Conservation (phyloP, 208 protist genomes). For the Crithidia fasciculata region DNA sequence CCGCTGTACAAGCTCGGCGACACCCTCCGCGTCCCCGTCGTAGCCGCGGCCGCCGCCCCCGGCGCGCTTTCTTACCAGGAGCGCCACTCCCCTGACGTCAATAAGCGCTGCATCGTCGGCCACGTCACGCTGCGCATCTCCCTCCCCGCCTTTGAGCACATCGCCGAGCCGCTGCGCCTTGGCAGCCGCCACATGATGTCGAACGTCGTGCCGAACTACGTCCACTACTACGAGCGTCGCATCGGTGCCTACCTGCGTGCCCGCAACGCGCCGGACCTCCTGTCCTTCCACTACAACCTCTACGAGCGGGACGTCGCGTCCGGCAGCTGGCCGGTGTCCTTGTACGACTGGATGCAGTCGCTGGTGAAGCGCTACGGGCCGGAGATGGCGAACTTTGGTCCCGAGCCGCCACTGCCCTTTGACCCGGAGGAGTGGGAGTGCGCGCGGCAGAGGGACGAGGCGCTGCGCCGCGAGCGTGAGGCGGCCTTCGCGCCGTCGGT, state of each 20-base stretch:
- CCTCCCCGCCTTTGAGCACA: conserved; percentile 66
- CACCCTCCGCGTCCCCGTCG: conserved; percentile 61
- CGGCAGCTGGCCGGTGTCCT: conserved; percentile 62
- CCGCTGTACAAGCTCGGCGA: conserved; percentile 63
- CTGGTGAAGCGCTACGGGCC: conserved; percentile 56
- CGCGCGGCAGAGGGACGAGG: conserved; percentile 19
- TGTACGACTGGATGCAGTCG: conserved; percentile 65
- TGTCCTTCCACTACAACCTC: conserved; percentile 71
- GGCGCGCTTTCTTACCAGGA: conserved; percentile 12
- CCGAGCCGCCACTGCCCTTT: conserved; percentile 56
- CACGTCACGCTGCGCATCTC: conserved; percentile 66
- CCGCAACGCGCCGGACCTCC: conserved; percentile 46
- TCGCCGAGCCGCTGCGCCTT: conserved; percentile 61
- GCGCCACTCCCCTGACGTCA: conserved; percentile 10
- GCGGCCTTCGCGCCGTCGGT: conserved; percentile 19
- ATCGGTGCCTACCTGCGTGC: conserved; percentile 59
- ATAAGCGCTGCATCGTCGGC: conserved; percentile 49
- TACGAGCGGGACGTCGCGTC: conserved; percentile 83
- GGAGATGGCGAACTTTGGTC: conserved; percentile 38
- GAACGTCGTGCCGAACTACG: conserved; percentile 52
- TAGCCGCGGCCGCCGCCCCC: conserved; percentile 20
- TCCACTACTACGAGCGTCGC: conserved; percentile 75
- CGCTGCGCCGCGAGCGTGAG: conserved; percentile 23
- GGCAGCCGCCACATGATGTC: conserved; percentile 29
- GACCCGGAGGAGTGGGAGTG: conserved; percentile 44